A percentile compares a stretch with the other conserved stretches of the same genome.
These are phyloP conservation scores for Paramecium biaurelia DNA, from an alignment of 73 alveolate genomes.

Conservation along the genomic window DNA sequence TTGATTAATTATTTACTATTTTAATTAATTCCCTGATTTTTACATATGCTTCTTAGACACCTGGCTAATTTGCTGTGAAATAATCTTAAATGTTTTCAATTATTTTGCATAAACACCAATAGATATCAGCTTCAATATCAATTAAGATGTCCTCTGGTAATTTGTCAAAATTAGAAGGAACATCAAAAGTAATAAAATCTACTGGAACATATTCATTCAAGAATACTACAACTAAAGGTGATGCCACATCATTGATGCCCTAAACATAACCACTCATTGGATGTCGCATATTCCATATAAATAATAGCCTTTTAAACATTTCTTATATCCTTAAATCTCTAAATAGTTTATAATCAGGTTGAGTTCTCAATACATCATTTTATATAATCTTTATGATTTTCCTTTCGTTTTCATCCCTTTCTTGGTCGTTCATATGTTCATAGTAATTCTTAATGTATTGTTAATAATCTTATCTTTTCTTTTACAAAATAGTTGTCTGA, in stretches of 20 bases:
- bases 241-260: constrained; percentile 65
- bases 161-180: constrained; percentile 60
- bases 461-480: constrained; percentile 59
- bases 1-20: constrained; percentile 7
- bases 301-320: constrained; percentile 38
- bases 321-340: constrained; percentile 47
- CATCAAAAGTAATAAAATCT: constrained; percentile 60
- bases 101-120: constrained; percentile 66
- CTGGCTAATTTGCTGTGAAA: constrained; percentile 57
- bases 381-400: constrained; percentile 37
- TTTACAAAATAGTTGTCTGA: constrained; percentile 21
- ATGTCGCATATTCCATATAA: constrained; percentile 65
- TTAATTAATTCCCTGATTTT: constrained; percentile 43
- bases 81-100: constrained; percentile 56
- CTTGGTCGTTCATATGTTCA: constrained; percentile 60
- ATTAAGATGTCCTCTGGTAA: constrained; percentile 47
- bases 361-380: constrained; percentile 59
- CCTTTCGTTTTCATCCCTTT: constrained; percentile 60
- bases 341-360: constrained; percentile 57
- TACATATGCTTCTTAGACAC: constrained; percentile 49
- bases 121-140: constrained; percentile 63
- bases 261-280: constrained; percentile 66
- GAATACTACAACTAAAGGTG: constrained; percentile 58
- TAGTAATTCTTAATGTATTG: constrained; percentile 44
- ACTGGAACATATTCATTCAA: constrained; percentile 43